These are phyloP conservation scores for Cladophialophora yegresii DNA, from an alignment of 2,329 filamentous ascomycete species.

Conservation along the genomic window DNA sequence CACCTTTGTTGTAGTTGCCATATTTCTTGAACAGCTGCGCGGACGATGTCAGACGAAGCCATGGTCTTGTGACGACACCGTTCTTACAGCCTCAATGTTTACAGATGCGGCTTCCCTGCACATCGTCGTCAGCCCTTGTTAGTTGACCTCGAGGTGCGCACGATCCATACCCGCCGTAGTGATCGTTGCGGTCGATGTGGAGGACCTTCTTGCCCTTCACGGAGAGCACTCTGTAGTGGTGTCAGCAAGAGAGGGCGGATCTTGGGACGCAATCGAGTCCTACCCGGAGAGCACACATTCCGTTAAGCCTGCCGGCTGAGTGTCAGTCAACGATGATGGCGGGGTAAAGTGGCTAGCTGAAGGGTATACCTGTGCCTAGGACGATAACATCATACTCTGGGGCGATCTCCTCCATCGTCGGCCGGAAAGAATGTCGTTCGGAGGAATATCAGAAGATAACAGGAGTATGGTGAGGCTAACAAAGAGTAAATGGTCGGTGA, in stretches of 20 bases:
- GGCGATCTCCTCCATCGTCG: constrained; percentile 92
- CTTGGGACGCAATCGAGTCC: constrained; percentile 34
- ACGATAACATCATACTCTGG: constrained; percentile 99
- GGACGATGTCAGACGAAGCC: constrained; percentile 19
- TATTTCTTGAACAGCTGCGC: constrained; percentile 94
- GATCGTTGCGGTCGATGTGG: constrained; percentile 97
- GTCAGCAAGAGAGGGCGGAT: constrained; percentile 8
- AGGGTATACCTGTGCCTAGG: constrained; percentile 81
- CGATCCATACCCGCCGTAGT: constrained; percentile 84
- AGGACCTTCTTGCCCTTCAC: constrained; percentile 99
- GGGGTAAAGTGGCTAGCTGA: constrained; percentile 40
- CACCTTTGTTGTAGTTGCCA: constrained; percentile 73
- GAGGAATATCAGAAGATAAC: constrained; percentile 5
- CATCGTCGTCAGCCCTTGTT: constrained; percentile 14
- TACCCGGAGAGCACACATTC: constrained; percentile 99
- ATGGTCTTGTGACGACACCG: not conserved
- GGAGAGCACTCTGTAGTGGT: constrained; percentile 72
- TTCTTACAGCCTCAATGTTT: constrained; percentile 85
- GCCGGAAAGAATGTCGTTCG: constrained; percentile 6
- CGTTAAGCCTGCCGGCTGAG: constrained; percentile 70
- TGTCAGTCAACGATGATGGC: constrained; percentile 39
- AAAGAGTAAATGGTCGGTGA: constrained; percentile 25
- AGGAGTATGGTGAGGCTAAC: constrained; percentile 3
- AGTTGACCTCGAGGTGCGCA: not conserved
- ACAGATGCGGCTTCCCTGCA: constrained; percentile 87